Conservation (phyloP, 495 filamentous ascomycete species). For the Neurospora intermedia region DNA sequence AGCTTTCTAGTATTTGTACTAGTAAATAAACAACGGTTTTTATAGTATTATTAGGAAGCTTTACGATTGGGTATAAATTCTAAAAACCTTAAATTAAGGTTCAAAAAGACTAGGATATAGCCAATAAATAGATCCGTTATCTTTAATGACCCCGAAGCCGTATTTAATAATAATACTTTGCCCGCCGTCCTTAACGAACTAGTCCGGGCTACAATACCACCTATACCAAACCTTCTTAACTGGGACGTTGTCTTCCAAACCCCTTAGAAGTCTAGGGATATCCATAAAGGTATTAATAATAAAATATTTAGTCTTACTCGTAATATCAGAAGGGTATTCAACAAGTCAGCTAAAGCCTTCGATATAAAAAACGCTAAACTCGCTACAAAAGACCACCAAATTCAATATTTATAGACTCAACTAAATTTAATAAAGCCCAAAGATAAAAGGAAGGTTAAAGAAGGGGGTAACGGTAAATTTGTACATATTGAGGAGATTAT, state of each 20-base stretch:
- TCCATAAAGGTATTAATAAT: too few relatives aligned
- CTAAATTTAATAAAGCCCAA: too few relatives aligned
- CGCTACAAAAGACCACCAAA: too few relatives aligned
- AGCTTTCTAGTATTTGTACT: neutral
- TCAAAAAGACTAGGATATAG: conserved; percentile 5
- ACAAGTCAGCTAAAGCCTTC: too few relatives aligned
- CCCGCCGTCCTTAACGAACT: too few relatives aligned
- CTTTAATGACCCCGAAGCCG: conserved; percentile 1
- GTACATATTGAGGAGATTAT: neutral
- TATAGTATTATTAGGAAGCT: neutral
- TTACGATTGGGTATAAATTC: neutral
- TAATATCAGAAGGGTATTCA: too few relatives aligned
- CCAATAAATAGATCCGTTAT: neutral
- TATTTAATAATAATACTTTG: neutral
- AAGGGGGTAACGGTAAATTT: neutral
- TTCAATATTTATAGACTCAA: too few relatives aligned
- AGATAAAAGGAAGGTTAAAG: neutral
- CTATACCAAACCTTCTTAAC: too few relatives aligned
- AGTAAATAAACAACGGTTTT: conserved; percentile 3
- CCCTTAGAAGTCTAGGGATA: too few relatives aligned
- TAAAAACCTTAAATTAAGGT: conserved; percentile 1
- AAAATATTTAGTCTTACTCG: too few relatives aligned
- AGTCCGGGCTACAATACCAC: neutral
- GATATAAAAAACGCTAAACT: too few relatives aligned
- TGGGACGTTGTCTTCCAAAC: too few relatives aligned